Evolutionary conservation across 495 filamentous ascomycete genomes (phyloP), one percentile per base, ranked within the genome.

Genomic region (Tuber umbilicatum): DNA sequence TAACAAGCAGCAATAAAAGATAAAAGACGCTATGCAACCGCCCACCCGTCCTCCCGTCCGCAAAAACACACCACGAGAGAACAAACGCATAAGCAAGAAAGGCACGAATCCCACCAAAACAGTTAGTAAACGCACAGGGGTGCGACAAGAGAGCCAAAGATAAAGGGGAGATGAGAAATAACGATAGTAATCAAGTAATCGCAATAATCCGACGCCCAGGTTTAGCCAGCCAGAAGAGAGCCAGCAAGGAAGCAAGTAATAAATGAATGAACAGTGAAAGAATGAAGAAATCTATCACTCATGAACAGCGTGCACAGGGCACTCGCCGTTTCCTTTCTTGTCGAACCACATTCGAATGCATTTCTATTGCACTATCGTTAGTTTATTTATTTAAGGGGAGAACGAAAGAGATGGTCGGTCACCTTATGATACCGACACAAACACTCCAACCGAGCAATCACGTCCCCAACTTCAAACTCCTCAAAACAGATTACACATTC

Each of bases 401-500:
- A 64, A 74, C 27, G 75, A 79, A 76, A 50, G 41, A 39, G 40
- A 69, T n/a, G n/a, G n/a, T n/a, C n/a, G 72, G 55, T 64, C 72
- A 82, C 84, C 80, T 89, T 85, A 82, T 98, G 96, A 83, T 97
- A 99, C 73, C 94, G 91, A 84, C 95, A 99, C 74, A 97, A 84
- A 83, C 96, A 99, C 84, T 97, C 93, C 74, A 99, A 84, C 72
- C 94, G 86, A 9, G 90, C 93, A 88, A 98, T 90, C 70, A 89
- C 84, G 73, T 91, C 89, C 2, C 94, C 95, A 17, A 90, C 91
- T 79, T 92, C 91, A 82, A 97, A 98, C 79, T 99, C 96, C 83
- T 97, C 96, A 78, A 99, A 91, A 79, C 95, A 99, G 73, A 99
- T 97, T 3, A 93, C 91, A 82, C 95, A 99, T 83, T 99, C 95